Percentiles rank a stretch among this genome's conserved stretches.
Evolutionary conservation across 257 asterid genomes (phyloP).

Genomic region (Gardenia jasminoides): DNA sequence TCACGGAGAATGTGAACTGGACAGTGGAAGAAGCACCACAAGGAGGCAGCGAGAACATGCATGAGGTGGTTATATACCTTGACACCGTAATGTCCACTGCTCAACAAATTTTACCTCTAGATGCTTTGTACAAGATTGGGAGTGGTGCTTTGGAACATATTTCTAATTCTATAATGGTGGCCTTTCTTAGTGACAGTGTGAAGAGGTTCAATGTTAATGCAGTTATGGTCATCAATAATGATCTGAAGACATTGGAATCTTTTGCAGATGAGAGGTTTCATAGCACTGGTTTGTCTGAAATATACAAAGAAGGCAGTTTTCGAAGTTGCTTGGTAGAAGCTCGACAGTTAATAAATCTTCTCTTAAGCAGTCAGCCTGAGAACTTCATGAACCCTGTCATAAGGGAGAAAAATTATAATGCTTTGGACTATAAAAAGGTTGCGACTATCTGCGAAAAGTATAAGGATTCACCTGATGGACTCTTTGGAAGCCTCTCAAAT

Average conservation of each 20-base stretch:
- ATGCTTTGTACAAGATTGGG: conserved; percentile 85
- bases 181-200: conserved; percentile 63
- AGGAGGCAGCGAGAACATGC: conserved; percentile 64
- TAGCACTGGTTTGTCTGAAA: conserved; percentile 69
- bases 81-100: conserved; percentile 90
- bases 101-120: conserved; percentile 81
- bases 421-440: conserved; percentile 78
- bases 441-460: conserved; percentile 80
- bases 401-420: conserved; percentile 67
- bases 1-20: conserved; percentile 82
- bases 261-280: conserved; percentile 86
- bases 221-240: conserved; percentile 52
- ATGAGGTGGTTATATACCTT: conserved; percentile 74
- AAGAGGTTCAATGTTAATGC: conserved; percentile 79
- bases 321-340: conserved; percentile 70
- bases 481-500: conserved; percentile 82
- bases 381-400: conserved; percentile 96
- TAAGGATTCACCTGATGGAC: conserved; percentile 79
- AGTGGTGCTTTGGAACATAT: conserved; percentile 84
- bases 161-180: conserved; percentile 61
- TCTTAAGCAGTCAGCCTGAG: conserved; percentile 87
- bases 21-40: conserved; percentile 62
- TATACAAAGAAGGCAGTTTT: conserved; percentile 72
- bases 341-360: conserved; percentile 76
- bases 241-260: conserved; percentile 65